Conservation (phyloP, 2,329 filamentous ascomycete species). For the Metarhizium sp. region DNA sequence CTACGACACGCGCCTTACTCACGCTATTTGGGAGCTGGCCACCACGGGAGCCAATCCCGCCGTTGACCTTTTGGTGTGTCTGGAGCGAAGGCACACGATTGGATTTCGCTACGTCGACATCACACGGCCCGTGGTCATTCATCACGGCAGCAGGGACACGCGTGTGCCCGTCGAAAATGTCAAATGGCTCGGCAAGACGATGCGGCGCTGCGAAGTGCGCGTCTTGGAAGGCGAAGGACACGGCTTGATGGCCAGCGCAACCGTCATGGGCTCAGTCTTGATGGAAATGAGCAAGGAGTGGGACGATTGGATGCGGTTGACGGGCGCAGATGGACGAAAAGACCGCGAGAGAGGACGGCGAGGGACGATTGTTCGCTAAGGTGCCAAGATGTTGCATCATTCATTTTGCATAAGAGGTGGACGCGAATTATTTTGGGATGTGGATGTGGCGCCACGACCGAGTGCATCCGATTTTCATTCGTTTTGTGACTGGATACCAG, state of each 20-base stretch:
- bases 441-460: too few relatives aligned
- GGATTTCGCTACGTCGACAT: conserved; percentile 98
- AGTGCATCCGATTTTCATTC: not conserved
- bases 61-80: conserved; percentile 82
- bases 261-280: conserved; percentile 87
- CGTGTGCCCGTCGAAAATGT: conserved; percentile 93
- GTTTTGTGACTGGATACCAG: not conserved
- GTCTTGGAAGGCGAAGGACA: conserved; percentile 89
- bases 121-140: conserved; percentile 80
- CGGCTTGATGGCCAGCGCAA: conserved; percentile 88
- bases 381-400: not conserved
- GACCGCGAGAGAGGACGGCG: conserved; percentile 23
- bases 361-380: conserved; percentile 12
- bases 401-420: not conserved
- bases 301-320: conserved; percentile 72
- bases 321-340: conserved; percentile 29
- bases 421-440: not conserved
- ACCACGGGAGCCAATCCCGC: conserved; percentile 89
- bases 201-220: conserved; percentile 86
- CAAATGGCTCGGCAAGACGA: conserved; percentile 85
- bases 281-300: conserved; percentile 92
- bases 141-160: conserved; percentile 84
- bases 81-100: conserved; percentile 84
- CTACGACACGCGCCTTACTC: conserved; percentile 80
- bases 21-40: conserved; percentile 88